Evolutionary conservation across 2,329 filamentous ascomycete species (phyloP).

Genomic region (Aureobasidium vineae): DNA sequence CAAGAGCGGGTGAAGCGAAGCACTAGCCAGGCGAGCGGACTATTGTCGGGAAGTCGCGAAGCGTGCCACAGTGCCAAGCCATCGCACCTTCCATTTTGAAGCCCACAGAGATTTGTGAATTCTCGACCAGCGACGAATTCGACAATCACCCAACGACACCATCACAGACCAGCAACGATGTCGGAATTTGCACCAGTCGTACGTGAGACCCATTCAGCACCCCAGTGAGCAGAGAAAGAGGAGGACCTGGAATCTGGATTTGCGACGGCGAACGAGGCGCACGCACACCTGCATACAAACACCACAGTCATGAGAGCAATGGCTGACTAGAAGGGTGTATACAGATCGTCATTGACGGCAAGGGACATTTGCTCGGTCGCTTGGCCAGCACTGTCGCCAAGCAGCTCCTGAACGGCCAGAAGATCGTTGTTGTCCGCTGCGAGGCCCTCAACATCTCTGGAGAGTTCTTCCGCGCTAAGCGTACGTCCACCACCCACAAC

Average conservation of each 20-base stretch:
- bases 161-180: constrained; percentile 49
- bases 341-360: constrained; percentile 99
- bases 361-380: constrained; percentile 99
- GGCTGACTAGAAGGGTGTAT: constrained; percentile 27
- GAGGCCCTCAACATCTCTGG: constrained; percentile 99
- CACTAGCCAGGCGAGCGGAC: background rate
- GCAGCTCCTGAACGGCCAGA: constrained; percentile 98
- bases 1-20: background rate
- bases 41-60: background rate
- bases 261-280: constrained; percentile 12
- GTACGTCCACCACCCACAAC: constrained; percentile 68
- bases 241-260: constrained; percentile 1
- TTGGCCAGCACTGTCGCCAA: constrained; percentile 97
- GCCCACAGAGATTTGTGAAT: background rate
- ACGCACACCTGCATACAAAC: constrained; percentile 1
- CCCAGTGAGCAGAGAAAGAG: constrained; percentile 16
- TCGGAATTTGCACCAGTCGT: constrained; percentile 64
- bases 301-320: constrained; percentile 20
- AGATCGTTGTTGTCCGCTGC: constrained; percentile 98
- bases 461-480: constrained; percentile 99
- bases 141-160: constrained; percentile 8
- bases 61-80: constrained; percentile 8
- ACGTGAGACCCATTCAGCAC: constrained; percentile 41
- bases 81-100: constrained; percentile 14
- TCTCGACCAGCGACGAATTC: constrained; percentile 10